Evolutionary conservation across 805 yeast species (phyloP).

Genomic region (Komagataella kurtzmanii): DNA sequence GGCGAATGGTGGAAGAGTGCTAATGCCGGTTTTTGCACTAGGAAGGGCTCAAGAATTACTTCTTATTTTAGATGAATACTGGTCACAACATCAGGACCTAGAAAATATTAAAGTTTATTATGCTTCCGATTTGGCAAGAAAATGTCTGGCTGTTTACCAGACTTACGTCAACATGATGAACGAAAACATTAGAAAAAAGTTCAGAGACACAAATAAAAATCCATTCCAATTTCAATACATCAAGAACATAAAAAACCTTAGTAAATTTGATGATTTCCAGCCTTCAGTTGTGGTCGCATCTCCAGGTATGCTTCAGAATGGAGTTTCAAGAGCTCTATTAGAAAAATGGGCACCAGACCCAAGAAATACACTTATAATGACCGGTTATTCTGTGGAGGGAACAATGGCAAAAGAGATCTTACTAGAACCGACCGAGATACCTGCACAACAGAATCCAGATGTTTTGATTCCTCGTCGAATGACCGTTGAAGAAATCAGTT

Average conservation of each 20-base stretch:
- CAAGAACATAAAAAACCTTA: conserved; percentile 66
- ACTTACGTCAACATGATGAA: conserved; percentile 97
- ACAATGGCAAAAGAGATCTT: conserved; percentile 88
- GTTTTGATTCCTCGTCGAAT: conserved; percentile 76
- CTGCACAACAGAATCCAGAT: conserved; percentile 72
- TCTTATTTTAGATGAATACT: conserved; percentile 85
- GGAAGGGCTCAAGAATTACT: conserved; percentile 95
- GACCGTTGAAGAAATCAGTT: conserved; percentile 84
- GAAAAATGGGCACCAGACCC: conserved; percentile 98
- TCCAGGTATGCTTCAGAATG: conserved; percentile 98
- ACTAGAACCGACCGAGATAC: conserved; percentile 84
- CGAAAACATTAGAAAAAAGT: conserved; percentile 66
- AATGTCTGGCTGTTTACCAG: conserved; percentile 95
- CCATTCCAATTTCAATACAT: conserved; percentile 87
- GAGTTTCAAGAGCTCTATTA: conserved; percentile 78
- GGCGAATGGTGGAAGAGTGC: conserved; percentile 78
- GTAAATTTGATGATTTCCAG: conserved; percentile 81
- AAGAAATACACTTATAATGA: conserved; percentile 71
- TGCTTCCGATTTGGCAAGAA: conserved; percentile 87
- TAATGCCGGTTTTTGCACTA: conserved; percentile 89
- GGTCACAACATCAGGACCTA: conserved; percentile 75
- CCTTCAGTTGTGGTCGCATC: conserved; percentile 95
- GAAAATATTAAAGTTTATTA: conserved; percentile 75
- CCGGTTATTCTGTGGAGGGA: conserved; percentile 98
- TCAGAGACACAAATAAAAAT: conserved; percentile 66